Evolutionary conservation across 192 early-diverging fungal species (phyloP).

Genomic region (Coemansia sp.): DNA sequence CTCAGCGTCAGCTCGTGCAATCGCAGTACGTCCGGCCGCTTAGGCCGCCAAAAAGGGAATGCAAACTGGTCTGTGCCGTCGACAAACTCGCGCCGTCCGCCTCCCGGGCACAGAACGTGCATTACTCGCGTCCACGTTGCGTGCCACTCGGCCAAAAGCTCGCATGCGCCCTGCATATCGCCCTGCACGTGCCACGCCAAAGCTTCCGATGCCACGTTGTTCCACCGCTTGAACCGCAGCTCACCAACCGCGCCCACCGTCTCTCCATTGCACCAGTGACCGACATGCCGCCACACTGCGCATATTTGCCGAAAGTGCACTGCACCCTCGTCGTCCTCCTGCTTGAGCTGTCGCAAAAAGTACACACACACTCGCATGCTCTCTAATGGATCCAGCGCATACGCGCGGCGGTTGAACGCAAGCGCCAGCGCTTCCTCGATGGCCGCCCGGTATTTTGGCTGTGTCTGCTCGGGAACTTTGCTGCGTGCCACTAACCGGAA

Average conservation of each 20-base stretch:
- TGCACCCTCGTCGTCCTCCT: background rate
- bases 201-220: conserved; percentile 40
- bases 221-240: conserved; percentile 50
- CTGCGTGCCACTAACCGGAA: conserved; percentile 31
- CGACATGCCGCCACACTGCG: conserved; percentile 22
- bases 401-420: conserved; percentile 36
- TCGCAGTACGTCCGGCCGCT: conserved; percentile 22
- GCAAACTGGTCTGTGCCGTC: conserved; percentile 14
- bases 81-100: conserved; percentile 18
- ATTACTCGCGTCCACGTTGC: conserved; percentile 28
- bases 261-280: conserved; percentile 15
- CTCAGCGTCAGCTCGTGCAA: conserved; percentile 48
- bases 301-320: conserved; percentile 4
- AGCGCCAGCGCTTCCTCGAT: conserved; percentile 45
- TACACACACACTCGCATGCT: conserved; percentile 36
- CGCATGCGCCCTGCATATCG: conserved; percentile 15
- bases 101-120: conserved; percentile 26
- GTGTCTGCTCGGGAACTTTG: conserved; percentile 14
- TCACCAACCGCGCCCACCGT: conserved; percentile 11
- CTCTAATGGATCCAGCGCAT: conserved; percentile 28
- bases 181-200: conserved; percentile 2
- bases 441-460: conserved; percentile 18
- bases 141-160: conserved; percentile 34
- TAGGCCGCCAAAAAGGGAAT: conserved; percentile 40
- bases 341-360: conserved; percentile 21